Base-by-base conservation (phyloP, 805 yeast species). In the Candida tammaniensis region DNA sequence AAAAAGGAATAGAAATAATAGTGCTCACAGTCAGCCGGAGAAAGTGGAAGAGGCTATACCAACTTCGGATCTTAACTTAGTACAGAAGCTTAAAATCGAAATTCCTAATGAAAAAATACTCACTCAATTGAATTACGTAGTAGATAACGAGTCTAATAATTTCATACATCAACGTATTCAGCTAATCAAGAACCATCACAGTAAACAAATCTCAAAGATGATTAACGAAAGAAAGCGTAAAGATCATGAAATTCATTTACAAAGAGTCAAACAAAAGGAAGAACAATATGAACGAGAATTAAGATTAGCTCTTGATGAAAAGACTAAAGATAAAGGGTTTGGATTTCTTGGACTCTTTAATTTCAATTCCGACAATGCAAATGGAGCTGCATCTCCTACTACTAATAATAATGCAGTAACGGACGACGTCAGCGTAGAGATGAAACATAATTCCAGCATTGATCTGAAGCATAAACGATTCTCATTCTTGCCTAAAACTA, bases 131-230 rank as follows among this genome's bases (percentile, higher is more conserved):
- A 57, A 50, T 26, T 31, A 44, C 3, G 39, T 56, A 4, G 53
- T 66, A 5, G 73, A 66, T 29, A 36, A 21, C 5, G 73, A 67
- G 35, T 54, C 70, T 19, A 62, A 52, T 34, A 47, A 50, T 31
- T 64, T 66, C 36, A 59, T 67, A 18, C 67, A 61, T 33, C 56
- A 57, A 18, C 49, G 73, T 23, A 63, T 67, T 18, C 61, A 64
- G 38, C 40, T 48, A 14, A 64, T 66, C 31, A 56, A 57, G 41
- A 58, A 57, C 4, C 68, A 61, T 36, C 70, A 66, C 38, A 52
- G 54, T 35, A 56, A 62, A 39, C 61, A 60, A 42, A 64, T 66
- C 33, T 43, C 55, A 15, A 47, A 57, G 29, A 55, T 57, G 40
- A 58, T 67, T 31, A 59, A 56, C 35, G 70, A 64, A 33, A 51